Evolutionary conservation across 1,284 basidiomycete genomes (phyloP).

Genomic region (Pholiota adiposa): DNA sequence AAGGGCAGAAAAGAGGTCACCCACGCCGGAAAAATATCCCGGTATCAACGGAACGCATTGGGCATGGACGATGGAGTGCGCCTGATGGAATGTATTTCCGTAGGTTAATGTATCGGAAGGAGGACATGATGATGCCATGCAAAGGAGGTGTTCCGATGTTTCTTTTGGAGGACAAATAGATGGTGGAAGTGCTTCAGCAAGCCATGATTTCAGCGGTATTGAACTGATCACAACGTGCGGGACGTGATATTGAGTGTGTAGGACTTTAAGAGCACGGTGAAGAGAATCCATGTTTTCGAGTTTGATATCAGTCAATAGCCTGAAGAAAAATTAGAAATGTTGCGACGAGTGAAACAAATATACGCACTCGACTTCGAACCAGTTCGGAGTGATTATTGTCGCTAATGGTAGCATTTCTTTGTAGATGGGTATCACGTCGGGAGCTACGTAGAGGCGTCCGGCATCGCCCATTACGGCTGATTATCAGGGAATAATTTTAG

Average conservation of each 20-base stretch:
- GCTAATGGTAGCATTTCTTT: conserved; percentile 78
- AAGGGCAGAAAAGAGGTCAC: conserved; percentile 96
- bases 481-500: background rate
- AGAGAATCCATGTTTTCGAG: conserved; percentile 73
- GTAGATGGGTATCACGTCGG: conserved; percentile 91
- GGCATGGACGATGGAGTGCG: conserved; percentile 59
- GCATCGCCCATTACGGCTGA: conserved; percentile 90
- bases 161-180: conserved; percentile 40
- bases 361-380: conserved; percentile 95
- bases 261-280: conserved; percentile 65
- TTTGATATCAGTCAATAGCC: conserved; percentile 73
- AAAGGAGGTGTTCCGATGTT: conserved; percentile 61
- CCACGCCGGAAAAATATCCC: conserved; percentile 96
- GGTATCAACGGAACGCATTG: conserved; percentile 81
- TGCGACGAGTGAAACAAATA: background rate
- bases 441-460: conserved; percentile 86
- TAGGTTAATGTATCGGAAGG: conserved; percentile 9
- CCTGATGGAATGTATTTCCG: conserved; percentile 9
- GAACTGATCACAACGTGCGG: conserved; percentile 94
- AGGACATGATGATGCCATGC: conserved; percentile 61
- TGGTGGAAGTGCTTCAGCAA: conserved; percentile 52
- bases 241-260: conserved; percentile 79
- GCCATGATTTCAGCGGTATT: conserved; percentile 68
- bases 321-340: conserved; percentile 31
- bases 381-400: conserved; percentile 96